Conservation (phyloP, 192 early-diverging fungal genomes). For the Coemansia sp. region DNA sequence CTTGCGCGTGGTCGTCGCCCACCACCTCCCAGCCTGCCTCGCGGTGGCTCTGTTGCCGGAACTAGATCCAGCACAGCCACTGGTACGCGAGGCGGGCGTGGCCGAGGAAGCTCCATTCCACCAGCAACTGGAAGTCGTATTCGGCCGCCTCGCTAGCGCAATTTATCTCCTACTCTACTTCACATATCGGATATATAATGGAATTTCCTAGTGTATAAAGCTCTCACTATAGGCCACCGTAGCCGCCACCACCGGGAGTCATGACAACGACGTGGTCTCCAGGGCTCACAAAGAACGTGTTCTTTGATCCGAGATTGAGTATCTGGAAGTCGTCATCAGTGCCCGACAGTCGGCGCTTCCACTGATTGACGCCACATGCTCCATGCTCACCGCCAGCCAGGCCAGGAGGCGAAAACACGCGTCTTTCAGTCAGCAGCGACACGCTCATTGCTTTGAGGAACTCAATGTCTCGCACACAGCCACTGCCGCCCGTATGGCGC, state of each 20-base stretch:
- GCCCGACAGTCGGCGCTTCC: slow-evolving; percentile 59
- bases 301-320: slow-evolving; percentile 86
- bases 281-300: slow-evolving; percentile 70
- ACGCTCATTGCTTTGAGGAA: slow-evolving; percentile 85
- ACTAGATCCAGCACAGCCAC: slow-evolving; percentile 6
- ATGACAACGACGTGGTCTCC: slow-evolving; percentile 83
- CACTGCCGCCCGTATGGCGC: slow-evolving; percentile 77
- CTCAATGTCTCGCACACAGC: slow-evolving; percentile 91
- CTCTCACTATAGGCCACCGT: slow-evolving; percentile 7
- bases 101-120: slow-evolving; percentile 24
- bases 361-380: slow-evolving; percentile 70
- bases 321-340: slow-evolving; percentile 24
- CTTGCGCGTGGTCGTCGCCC: slow-evolving; percentile 20
- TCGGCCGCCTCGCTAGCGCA: slow-evolving; percentile 31
- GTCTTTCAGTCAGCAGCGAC: slow-evolving; percentile 88
- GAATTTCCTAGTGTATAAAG: background rate
- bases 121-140: slow-evolving; percentile 24
- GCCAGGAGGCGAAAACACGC: slow-evolving; percentile 88
- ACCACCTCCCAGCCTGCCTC: slow-evolving; percentile 15
- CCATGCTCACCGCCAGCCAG: slow-evolving; percentile 78
- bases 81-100: slow-evolving; percentile 14
- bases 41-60: slow-evolving; percentile 6
- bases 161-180: background rate
- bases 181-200: background rate
- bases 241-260: slow-evolving; percentile 96